Percentiles rank a stretch among this genome's conserved stretches.
Conservation (phyloP, 1,284 basidiomycete genomes). For the Hemileia vastatrix region DNA sequence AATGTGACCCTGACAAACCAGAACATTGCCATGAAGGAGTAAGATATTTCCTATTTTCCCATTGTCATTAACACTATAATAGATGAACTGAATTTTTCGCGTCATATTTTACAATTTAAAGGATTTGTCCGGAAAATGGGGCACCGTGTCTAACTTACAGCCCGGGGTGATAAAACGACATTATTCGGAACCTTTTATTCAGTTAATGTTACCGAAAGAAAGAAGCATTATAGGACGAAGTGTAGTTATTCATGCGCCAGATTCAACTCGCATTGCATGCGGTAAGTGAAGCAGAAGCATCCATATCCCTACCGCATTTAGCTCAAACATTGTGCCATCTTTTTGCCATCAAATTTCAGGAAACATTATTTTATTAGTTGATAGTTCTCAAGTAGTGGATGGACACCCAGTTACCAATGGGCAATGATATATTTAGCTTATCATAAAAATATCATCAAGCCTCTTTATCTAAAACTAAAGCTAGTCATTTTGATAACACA, state of each 20-base stretch:
- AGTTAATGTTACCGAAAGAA: background rate
- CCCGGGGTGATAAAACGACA: background rate
- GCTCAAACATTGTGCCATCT: too few species aligned
- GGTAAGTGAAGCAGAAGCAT: too few species aligned
- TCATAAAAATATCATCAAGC: too few species aligned
- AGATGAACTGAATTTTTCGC: too few species aligned
- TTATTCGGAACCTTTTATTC: constrained; percentile 9
- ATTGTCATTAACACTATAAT: background rate
- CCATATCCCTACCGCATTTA: too few species aligned
- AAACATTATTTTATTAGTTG: too few species aligned
- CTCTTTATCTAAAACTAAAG: too few species aligned
- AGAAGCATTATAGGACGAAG: constrained; percentile 12
- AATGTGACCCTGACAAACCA: constrained; percentile 2
- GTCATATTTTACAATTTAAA: background rate
- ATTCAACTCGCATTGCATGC: constrained; percentile 10
- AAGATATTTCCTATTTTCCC: background rate
- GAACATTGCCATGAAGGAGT: constrained; percentile 8
- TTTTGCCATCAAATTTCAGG: too few species aligned
- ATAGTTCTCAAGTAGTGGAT: too few species aligned
- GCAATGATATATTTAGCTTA: too few species aligned
- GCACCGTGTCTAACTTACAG: constrained; percentile 1
- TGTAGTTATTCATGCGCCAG: constrained; percentile 10
- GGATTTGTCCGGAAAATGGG: constrained; percentile 15
- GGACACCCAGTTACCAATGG: too few species aligned
- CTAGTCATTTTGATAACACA: too few species aligned